A percentile compares a stretch with the other conserved stretches of the same genome.
Evolutionary conservation across 495 filamentous ascomycete species (phyloP).

Genomic region (Wilcoxina mikolae): DNA sequence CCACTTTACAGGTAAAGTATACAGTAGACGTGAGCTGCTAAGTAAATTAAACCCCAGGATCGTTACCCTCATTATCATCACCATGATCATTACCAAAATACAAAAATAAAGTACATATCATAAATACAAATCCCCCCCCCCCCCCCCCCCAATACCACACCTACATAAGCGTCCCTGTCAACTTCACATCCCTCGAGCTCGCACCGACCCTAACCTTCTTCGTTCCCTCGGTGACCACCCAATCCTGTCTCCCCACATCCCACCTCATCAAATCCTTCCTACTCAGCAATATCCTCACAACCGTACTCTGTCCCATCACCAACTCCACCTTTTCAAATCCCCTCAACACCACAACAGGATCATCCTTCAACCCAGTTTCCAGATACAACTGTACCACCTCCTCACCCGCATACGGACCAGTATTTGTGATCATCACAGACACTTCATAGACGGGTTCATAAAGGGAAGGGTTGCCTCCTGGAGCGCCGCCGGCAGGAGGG

Average conservation of each 20-base stretch:
- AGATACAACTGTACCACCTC: conserved; percentile 65
- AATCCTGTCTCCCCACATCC: conserved; percentile 37
- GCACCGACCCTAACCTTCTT: conserved; percentile 19
- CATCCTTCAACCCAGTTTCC: conserved; percentile 28
- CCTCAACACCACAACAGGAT: conserved; percentile 38
- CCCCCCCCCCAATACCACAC: too few species aligned
- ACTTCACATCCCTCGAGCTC: conserved; percentile 14
- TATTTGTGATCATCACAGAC: conserved; percentile 68
- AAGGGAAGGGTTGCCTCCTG: conserved; percentile 69
- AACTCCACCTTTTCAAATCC: conserved; percentile 45
- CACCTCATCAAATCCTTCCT: conserved; percentile 44
- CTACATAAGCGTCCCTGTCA: conserved; percentile 9
- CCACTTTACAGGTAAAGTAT: too few species aligned
- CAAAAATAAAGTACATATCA: too few species aligned
- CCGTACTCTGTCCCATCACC: conserved; percentile 32
- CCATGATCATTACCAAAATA: too few species aligned
- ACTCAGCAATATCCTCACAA: conserved; percentile 36
- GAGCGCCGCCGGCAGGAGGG: conserved; percentile 46
- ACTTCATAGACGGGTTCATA: conserved; percentile 71
- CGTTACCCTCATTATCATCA: too few species aligned
- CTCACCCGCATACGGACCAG: conserved; percentile 54
- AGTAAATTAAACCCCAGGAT: too few species aligned
- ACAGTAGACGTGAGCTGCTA: too few species aligned
- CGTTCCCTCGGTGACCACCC: conserved; percentile 33
- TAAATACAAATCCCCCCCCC: too few species aligned